Percentiles rank a stretch among this genome's conserved stretches.
phyloP scores from a whole-genome alignment of 2,329 filamentous ascomycete species.

The Colletotrichum phormii region DNA sequence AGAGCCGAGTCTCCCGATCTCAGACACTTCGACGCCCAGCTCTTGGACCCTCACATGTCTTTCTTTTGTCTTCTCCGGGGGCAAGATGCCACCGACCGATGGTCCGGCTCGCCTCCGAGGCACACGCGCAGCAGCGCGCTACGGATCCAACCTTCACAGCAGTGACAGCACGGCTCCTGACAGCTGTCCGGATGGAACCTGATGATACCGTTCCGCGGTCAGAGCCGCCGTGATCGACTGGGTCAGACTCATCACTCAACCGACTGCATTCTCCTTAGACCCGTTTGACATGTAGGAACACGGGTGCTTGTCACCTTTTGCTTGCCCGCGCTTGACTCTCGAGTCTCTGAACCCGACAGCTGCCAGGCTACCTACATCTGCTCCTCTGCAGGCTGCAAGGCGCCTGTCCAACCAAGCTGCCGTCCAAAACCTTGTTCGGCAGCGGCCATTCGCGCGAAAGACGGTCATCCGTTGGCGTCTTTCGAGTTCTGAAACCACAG shows the following conservation, averaged over 20 bases:
- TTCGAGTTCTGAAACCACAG: neutral
- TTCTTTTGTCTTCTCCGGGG: neutral
- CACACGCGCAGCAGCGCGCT: neutral
- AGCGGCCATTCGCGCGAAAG: neutral
- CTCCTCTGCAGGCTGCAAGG: neutral
- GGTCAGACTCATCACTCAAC: neutral
- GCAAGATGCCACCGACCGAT: neutral
- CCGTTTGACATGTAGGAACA: constrained; percentile 17
- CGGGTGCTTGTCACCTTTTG: neutral
- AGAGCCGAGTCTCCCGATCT: constrained; percentile 12
- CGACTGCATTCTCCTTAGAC: neutral
- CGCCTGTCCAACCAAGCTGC: neutral
- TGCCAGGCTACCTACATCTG: neutral
- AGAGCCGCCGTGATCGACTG: constrained; percentile 18
- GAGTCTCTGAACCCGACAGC: neutral
- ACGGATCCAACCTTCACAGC: neutral
- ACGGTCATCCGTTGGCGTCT: neutral
- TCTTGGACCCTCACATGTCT: constrained; percentile 25
- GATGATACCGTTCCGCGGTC: constrained; percentile 4
- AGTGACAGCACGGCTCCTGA: neutral
- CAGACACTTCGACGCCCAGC: constrained; percentile 1
- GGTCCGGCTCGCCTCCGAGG: neutral
- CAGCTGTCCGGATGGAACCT: constrained; percentile 13
- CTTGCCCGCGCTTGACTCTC: neutral
- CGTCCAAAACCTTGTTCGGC: neutral